A percentile compares a stretch with the other conserved stretches of the same genome.
Evolutionary conservation across 1,284 basidiomycete genomes (phyloP).

Genomic region (Porogramme epimiltina): DNA sequence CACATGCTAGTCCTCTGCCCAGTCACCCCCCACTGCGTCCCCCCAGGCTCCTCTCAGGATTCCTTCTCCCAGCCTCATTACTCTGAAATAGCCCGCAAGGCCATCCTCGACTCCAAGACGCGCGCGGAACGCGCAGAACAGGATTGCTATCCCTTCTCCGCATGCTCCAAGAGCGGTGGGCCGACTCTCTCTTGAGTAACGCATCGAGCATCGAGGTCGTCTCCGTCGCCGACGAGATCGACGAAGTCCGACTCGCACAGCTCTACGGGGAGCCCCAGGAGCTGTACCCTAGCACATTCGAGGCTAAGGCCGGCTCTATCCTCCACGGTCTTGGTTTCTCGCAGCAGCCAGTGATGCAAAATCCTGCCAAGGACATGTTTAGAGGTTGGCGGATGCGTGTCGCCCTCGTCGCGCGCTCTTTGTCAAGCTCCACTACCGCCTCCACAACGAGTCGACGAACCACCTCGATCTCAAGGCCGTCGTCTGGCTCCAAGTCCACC

Average conservation of each 20-base stretch:
- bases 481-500: constrained; percentile 98
- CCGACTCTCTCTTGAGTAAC: constrained; percentile 93
- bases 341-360: constrained; percentile 85
- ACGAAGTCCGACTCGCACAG: constrained; percentile 83
- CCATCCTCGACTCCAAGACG: too few relatives aligned
- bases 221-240: constrained; percentile 86
- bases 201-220: constrained; percentile 98
- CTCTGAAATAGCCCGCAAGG: too few relatives aligned
- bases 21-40: too few relatives aligned
- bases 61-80: too few relatives aligned
- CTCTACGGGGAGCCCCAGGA: constrained; percentile 98
- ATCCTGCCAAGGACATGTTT: constrained; percentile 97
- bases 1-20: too few relatives aligned
- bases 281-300: constrained; percentile 94
- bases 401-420: constrained; percentile 95
- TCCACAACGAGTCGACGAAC: constrained; percentile 90
- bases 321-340: constrained; percentile 96
- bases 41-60: too few relatives aligned
- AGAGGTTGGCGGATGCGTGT: constrained; percentile 99
- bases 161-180: too few relatives aligned
- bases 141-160: too few relatives aligned
- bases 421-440: constrained; percentile 92
- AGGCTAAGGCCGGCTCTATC: constrained; percentile 94
- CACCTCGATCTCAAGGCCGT: constrained; percentile 92
- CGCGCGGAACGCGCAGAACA: too few relatives aligned